Evolutionary conservation across 1,284 basidiomycete species (phyloP), one percentile per base, ranked within the genome.

Genomic region (Vanrija sp.): DNA sequence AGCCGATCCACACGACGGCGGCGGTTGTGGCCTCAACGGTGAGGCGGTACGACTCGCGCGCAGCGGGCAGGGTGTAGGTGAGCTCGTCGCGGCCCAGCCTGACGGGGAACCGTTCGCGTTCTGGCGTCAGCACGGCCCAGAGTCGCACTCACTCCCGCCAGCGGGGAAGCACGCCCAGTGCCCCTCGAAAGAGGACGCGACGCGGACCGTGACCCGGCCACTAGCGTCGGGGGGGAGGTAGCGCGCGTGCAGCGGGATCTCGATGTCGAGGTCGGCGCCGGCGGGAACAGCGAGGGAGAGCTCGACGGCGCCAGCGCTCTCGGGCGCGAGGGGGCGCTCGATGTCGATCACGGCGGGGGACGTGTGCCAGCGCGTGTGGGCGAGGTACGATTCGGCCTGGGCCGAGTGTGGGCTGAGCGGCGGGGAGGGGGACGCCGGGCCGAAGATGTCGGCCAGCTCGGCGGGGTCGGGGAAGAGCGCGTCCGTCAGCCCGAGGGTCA

Each of bases 161-260:
- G 12, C 12, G 1, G 31, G 4, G 9, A 31, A 31, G 31, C 31
- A 31, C 31, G 8, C 12, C 31, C 31, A 31, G 4, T 8, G 12
- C 9, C 31, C 31, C 4, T 4, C 9, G 12, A 31, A 14, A 9
- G 12, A 4, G 9, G 12, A 4, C 9, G 15, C 31, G 2, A 14
- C 31, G 12, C 4, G 4, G 31, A 31, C 31, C 12, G 12, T 12
- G 31, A 31, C 31, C 9, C 12, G 2, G 31, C 31, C 31, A 9
- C 12, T 14, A 4, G 12, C 31, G 12, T 31, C 31, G 0, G 71
- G 68, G 1, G 45, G 35, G 3, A 71, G 56, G 51, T 73, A 73
- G n/a, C 71, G 51, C 31, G 59, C 66, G 51, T 73, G 71, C n/a
- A 73, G 53, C 0, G 69, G 71, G 14, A 73, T 51, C 4, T 66